These are phyloP conservation scores for Handroanthus guayacan DNA, from an alignment of 257 asterid genomes.

Conservation along the genomic window DNA sequence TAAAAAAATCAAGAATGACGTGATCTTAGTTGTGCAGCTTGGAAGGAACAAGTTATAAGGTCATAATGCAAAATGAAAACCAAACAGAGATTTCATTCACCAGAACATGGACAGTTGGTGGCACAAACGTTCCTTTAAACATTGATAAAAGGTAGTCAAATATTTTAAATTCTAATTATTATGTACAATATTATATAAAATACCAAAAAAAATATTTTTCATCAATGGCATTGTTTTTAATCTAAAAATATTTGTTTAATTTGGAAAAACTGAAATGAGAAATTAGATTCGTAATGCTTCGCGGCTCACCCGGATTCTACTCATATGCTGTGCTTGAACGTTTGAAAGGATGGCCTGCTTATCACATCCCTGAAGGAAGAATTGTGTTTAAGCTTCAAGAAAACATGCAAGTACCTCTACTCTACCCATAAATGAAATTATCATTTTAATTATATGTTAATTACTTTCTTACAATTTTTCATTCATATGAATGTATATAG, in stretches of 20 bases:
- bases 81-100: conserved; percentile 66
- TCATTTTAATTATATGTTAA: too few species aligned
- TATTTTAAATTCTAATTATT: background rate
- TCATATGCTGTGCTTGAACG: conserved; percentile 51
- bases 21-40: conserved; percentile 43
- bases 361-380: conserved; percentile 45
- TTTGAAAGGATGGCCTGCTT: conserved; percentile 51
- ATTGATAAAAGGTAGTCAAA: conserved; percentile 56
- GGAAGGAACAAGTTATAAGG: conserved; percentile 47
- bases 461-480: background rate
- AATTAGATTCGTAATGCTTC: conserved; percentile 46
- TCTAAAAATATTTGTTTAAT: too few species aligned
- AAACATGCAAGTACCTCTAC: conserved; percentile 39
- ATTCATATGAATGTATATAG: conserved; percentile 33
- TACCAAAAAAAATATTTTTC: too few species aligned
- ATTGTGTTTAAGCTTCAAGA: conserved; percentile 51
- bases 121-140: conserved; percentile 49
- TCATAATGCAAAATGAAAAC: conserved; percentile 41
- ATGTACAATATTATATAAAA: background rate
- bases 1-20: background rate
- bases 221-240: too few species aligned
- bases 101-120: conserved; percentile 43
- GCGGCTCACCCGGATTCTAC: conserved; percentile 54
- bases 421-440: too few species aligned
- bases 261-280: background rate